Conservation (phyloP, 257 asterid species). For the Marsdenia floribunda region DNA sequence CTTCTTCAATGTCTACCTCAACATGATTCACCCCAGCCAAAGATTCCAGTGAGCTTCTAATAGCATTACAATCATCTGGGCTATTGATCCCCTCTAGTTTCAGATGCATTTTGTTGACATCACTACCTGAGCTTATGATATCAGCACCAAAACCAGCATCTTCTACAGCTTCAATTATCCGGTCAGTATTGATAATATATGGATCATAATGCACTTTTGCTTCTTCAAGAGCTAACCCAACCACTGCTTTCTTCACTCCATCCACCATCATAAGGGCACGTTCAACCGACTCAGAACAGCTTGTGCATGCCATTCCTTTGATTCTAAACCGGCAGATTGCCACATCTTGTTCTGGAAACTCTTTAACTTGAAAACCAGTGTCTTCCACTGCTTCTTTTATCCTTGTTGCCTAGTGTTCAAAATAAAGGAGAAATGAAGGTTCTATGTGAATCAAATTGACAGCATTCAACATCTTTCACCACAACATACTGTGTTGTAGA, state of each 20-base stretch:
- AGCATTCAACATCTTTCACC: background rate
- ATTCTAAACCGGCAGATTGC: slow-evolving; percentile 79
- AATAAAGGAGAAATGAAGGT: slow-evolving; percentile 13
- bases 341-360: slow-evolving; percentile 87
- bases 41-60: slow-evolving; percentile 50
- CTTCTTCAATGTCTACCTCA: slow-evolving; percentile 51
- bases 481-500: background rate
- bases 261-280: slow-evolving; percentile 73
- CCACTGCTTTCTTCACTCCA: slow-evolving; percentile 91
- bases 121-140: slow-evolving; percentile 72
- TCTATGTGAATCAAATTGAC: slow-evolving; percentile 2
- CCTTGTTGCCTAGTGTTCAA: slow-evolving; percentile 45
- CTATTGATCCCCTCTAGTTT: slow-evolving; percentile 63
- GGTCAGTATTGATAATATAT: slow-evolving; percentile 50
- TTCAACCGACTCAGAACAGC: slow-evolving; percentile 96
- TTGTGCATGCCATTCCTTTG: slow-evolving; percentile 98
- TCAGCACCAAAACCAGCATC: slow-evolving; percentile 96
- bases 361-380: slow-evolving; percentile 81
- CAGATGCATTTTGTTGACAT: slow-evolving; percentile 63
- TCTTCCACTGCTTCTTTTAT: slow-evolving; percentile 92
- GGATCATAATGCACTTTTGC: slow-evolving; percentile 97
- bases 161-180: slow-evolving; percentile 63
- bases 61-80: slow-evolving; percentile 45
- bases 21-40: slow-evolving; percentile 80
- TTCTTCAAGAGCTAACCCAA: slow-evolving; percentile 98